Conservation (phyloP, 179 eudicot genomes). For the Spergularia azorica region DNA sequence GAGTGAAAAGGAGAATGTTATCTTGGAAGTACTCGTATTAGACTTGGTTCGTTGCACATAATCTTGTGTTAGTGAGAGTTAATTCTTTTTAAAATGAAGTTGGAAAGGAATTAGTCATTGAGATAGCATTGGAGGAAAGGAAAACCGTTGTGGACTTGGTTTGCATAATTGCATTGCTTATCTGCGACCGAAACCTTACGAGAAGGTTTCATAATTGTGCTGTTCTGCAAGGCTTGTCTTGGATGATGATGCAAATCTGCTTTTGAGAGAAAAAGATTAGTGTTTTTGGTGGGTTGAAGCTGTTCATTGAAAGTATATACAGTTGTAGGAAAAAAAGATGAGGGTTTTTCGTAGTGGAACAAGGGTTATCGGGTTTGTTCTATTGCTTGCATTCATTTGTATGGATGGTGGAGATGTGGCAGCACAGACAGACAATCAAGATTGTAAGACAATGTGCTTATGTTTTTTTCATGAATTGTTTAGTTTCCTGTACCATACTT, state of each 20-base stretch:
- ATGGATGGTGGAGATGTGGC: slow-evolving; percentile 11
- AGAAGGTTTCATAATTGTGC: neutral
- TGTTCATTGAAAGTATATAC: slow-evolving; percentile 8
- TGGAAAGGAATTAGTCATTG: slow-evolving; percentile 14
- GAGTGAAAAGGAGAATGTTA: neutral
- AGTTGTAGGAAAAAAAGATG: neutral
- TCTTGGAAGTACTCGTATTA: neutral
- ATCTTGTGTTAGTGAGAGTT: neutral
- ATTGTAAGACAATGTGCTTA: slow-evolving; percentile 28
- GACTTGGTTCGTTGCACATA: slow-evolving; percentile 11
- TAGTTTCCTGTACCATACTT: neutral
- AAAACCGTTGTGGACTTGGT: slow-evolving; percentile 16
- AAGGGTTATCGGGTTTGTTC: slow-evolving; percentile 21
- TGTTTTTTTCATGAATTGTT: slow-evolving; percentile 9
- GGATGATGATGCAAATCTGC: neutral
- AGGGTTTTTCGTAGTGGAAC: slow-evolving; percentile 23
- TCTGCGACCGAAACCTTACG: neutral
- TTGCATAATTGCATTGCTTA: slow-evolving; percentile 4
- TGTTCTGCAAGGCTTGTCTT: slow-evolving; percentile 1
- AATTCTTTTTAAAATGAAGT: neutral
- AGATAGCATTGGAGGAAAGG: neutral
- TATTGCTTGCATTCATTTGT: slow-evolving; percentile 32
- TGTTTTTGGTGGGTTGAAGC: neutral
- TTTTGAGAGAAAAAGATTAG: neutral
- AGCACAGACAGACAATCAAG: slow-evolving; percentile 32